Conservation (phyloP, 2,329 filamentous ascomycete species). For the Colletotrichum gigasporum region DNA sequence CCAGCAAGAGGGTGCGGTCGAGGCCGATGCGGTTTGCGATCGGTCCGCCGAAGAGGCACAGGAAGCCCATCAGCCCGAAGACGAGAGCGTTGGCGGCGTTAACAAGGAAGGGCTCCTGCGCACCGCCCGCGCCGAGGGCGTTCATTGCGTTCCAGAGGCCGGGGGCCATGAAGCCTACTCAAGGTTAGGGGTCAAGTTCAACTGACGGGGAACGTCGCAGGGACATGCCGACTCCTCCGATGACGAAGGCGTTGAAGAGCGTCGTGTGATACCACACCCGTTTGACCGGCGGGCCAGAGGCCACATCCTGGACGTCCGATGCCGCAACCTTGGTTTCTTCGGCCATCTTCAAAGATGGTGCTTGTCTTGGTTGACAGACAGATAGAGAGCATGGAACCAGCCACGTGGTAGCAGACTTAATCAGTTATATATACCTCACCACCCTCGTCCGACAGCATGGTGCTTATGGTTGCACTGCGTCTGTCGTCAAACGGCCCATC, state of each 20-base stretch:
- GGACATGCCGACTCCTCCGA: constrained; percentile 55
- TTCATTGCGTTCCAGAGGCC: constrained; percentile 67
- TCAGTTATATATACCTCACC: background rate
- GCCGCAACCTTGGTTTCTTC: constrained; percentile 10
- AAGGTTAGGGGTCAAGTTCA: background rate
- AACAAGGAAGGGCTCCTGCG: constrained; percentile 59
- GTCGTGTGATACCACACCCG: constrained; percentile 58
- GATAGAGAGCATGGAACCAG: background rate
- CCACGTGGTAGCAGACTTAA: background rate
- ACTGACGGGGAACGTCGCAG: background rate
- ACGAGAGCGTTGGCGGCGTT: constrained; percentile 62
- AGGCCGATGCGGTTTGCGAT: constrained; percentile 60
- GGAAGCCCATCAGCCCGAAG: constrained; percentile 55
- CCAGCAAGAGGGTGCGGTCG: constrained; percentile 53
- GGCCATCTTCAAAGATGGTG: background rate
- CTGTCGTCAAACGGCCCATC: background rate
- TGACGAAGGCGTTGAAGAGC: constrained; percentile 63
- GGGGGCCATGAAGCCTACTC: constrained; percentile 51
- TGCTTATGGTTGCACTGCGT: background rate
- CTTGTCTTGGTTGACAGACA: background rate
- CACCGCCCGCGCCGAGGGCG: constrained; percentile 60
- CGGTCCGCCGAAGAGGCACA: constrained; percentile 57
- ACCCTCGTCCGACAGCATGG: background rate
- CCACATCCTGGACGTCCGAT: background rate
- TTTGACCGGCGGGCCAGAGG: constrained; percentile 6